These are phyloP conservation scores for Triticum timopheevii DNA, from an alignment of 176 grass and related monocot genomes.

Conservation along the genomic window DNA sequence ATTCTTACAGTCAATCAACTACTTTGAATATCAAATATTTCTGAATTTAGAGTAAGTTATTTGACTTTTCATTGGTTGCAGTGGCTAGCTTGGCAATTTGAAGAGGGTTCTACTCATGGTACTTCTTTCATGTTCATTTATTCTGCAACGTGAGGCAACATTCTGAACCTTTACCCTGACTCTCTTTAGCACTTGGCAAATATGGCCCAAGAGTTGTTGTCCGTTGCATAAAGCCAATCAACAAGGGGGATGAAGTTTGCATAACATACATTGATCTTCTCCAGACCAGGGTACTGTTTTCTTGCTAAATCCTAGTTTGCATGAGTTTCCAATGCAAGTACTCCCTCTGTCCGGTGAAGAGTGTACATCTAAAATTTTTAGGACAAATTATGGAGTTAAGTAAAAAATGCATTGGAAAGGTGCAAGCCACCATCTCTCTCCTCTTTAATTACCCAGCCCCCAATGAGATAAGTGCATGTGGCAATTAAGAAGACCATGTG, in stretches of 20 bases:
- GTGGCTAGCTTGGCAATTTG: slow-evolving; percentile 44
- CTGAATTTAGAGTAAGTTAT: neutral
- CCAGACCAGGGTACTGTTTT: slow-evolving; percentile 65
- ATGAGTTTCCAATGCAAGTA: neutral
- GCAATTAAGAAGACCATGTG: no score
- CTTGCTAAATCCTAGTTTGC: neutral
- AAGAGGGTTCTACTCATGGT: slow-evolving; percentile 41
- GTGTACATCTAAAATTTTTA: no score
- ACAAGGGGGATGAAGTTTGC: slow-evolving; percentile 72
- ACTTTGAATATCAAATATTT: slow-evolving; percentile 18
- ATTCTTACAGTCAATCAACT: neutral
- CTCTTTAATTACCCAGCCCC: no score
- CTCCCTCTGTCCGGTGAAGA: no score
- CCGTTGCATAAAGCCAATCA: slow-evolving; percentile 71
- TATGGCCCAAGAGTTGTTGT: slow-evolving; percentile 72
- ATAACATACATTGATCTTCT: slow-evolving; percentile 83
- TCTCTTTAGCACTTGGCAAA: slow-evolving; percentile 44
- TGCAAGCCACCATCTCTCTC: no score
- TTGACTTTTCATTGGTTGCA: slow-evolving; percentile 44
- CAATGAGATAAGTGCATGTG: no score
- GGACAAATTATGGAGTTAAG: no score
- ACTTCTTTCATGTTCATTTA: slow-evolving; percentile 31
- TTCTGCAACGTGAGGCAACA: neutral
- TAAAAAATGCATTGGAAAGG: no score
- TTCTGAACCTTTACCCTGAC: neutral